These are phyloP conservation scores for Colletotrichum incanum DNA, from an alignment of 2,329 filamentous ascomycete genomes.

Conservation along the genomic window DNA sequence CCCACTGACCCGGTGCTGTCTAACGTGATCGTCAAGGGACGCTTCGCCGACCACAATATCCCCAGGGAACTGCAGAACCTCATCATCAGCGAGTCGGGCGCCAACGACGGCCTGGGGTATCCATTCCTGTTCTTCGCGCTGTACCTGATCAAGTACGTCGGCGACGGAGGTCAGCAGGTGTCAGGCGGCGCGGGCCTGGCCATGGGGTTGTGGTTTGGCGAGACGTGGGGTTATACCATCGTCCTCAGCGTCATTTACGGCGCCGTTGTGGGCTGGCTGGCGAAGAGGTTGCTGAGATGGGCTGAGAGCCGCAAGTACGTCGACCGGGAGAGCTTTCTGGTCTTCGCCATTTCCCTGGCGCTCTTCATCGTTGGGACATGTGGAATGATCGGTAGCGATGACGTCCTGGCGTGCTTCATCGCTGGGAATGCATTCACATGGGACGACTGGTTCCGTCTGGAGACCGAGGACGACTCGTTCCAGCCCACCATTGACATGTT, in stretches of 20 bases:
- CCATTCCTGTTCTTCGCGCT: conserved; percentile 89
- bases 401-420: conserved; percentile 92
- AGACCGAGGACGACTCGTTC: conserved; percentile 91
- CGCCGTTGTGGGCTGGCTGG: conserved; percentile 82
- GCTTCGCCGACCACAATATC: conserved; percentile 92
- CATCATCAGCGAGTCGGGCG: conserved; percentile 86
- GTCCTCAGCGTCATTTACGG: conserved; percentile 85
- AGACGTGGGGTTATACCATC: conserved; percentile 89
- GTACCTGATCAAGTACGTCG: conserved; percentile 85
- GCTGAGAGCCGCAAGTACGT: conserved; percentile 87
- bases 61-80: conserved; percentile 86
- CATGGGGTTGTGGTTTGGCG: conserved; percentile 86
- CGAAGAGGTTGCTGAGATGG: conserved; percentile 87
- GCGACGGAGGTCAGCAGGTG: conserved; percentile 68
- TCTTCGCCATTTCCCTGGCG: conserved; percentile 88
- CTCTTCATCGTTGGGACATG: conserved; percentile 91
- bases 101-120: conserved; percentile 91
- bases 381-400: conserved; percentile 89
- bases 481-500: conserved; percentile 97
- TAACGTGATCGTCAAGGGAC: conserved; percentile 93
- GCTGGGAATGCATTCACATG: conserved; percentile 93
- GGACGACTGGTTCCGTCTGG: conserved; percentile 94
- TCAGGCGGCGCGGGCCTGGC: conserved; percentile 75
- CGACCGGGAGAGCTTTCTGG: conserved; percentile 88
- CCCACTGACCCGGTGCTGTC: conserved; percentile 92